A percentile compares a stretch with the other conserved stretches of the same genome.
Conservation (phyloP, 345 rosid genomes). For the Eucalyptus coolabah region DNA sequence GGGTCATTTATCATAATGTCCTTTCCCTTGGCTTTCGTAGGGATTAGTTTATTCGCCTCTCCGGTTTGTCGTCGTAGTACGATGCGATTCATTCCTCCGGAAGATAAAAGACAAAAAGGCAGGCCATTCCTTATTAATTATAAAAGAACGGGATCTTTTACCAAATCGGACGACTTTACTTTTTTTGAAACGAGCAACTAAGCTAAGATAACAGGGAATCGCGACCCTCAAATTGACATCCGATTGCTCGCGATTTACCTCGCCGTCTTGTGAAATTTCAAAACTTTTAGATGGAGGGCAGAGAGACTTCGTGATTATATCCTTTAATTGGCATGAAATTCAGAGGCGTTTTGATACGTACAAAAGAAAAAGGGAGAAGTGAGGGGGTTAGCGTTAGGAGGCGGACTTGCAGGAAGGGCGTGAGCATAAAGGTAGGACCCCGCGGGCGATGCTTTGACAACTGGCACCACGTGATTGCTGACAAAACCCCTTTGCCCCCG, state of each 20-base stretch:
- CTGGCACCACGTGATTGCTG: constrained; percentile 18
- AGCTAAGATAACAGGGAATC: not conserved
- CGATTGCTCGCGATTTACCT: not conserved
- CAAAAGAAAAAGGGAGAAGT: not conserved
- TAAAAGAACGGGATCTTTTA: not conserved
- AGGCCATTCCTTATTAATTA: not conserved
- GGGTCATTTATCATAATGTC: not conserved
- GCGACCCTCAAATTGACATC: not conserved
- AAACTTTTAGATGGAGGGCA: too few species aligned
- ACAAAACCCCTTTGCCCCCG: not conserved
- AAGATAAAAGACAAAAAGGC: not conserved
- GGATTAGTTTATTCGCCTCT: not conserved
- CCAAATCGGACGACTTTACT: not conserved
- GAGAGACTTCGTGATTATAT: not conserved
- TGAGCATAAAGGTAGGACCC: not conserved
- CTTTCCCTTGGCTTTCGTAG: not conserved
- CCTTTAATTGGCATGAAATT: not conserved
- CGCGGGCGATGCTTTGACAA: not conserved
- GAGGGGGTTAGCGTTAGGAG: not conserved
- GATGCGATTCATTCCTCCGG: not conserved
- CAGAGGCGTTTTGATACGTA: not conserved
- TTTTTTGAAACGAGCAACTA: not conserved
- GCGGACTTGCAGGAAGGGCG: not conserved
- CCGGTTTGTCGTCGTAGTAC: not conserved
- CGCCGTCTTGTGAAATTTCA: not conserved